Evolutionary conservation across 768 basidiomycete species (phyloP), one percentile per base, ranked within the genome.

Genomic region (Solioccasus polychromus): DNA sequence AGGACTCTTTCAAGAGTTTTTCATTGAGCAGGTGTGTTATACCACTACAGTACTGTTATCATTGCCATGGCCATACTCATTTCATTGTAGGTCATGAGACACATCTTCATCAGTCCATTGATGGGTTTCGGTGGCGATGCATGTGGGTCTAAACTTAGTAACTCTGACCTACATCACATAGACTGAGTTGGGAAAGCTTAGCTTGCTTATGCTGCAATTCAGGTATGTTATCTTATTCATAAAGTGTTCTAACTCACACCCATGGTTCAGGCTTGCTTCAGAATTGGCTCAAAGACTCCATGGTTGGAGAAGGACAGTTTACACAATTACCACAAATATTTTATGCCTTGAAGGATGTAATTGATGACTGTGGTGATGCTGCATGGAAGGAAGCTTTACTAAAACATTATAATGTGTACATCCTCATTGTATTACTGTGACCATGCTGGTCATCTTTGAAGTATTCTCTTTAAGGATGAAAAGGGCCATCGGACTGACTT

Each of bases 241-340:
- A n/a, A 8, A 35, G 11, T 19, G 11, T 14, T 9, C n/a, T 12
- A 12, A 5, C 36, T 45, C 8, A 28, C 10, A 2, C 4, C 35
- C 18, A 11, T 22, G 34, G 7, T 28, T 28, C 28, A 48, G 51
- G 51, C 41, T 23, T 35, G 22, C 10, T 42, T 47, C 14, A 8
- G 3, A 0, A 44, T 52, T 20, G 44, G 42, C 12, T 40, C 46
- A 3, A 29, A 37, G 17, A 35, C 15, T 19, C 35, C 23, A 25
- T 48, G 39, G 47, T 6, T 3, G 1, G 42, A 52, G 24, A 28
- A 26, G 2, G 51, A 52, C 3, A 39, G 47, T 1, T 3, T 32
- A 12, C 48, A 45, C 30, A 48, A 30, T 3, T 45, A 52, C 19
- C 15, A n/a, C 3, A 31, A 10, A 2, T 52, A 41, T 3, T 49